Percentiles rank a stretch among this genome's conserved stretches.
These are phyloP conservation scores for Candida manassasensis DNA, from an alignment of 805 yeast genomes.

Conservation along the genomic window DNA sequence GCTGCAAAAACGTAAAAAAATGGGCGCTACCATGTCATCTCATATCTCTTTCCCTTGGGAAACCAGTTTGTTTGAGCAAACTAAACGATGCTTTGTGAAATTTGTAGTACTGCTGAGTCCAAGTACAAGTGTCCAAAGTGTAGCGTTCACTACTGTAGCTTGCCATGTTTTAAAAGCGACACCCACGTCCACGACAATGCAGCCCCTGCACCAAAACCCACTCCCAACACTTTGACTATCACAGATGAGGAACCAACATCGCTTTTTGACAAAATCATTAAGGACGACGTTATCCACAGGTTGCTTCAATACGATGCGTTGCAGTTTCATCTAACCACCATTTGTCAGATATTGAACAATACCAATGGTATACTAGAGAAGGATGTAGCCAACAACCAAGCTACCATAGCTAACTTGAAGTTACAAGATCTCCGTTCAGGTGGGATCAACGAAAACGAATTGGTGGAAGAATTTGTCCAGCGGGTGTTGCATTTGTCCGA, in stretches of 20 bases:
- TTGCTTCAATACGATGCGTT: conserved; percentile 51
- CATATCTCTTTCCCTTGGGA: no score
- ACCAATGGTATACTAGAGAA: conserved; percentile 43
- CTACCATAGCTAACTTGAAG: conserved; percentile 57
- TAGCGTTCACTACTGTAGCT: conserved; percentile 45
- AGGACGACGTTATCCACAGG: conserved; percentile 41
- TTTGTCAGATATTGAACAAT: conserved; percentile 47
- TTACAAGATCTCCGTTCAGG: conserved; percentile 56
- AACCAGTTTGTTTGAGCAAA: no score
- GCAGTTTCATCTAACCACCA: conserved; percentile 48
- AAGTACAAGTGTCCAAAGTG: conserved; percentile 61
- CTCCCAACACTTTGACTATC: not conserved
- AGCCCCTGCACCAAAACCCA: not conserved
- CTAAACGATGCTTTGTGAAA: conserved; percentile 30
- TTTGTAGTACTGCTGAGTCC: conserved; percentile 33
- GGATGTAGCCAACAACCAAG: conserved; percentile 47
- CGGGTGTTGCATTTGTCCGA: conserved; percentile 24
- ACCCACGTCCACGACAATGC: conserved; percentile 26
- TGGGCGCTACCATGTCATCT: no score
- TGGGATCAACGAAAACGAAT: conserved; percentile 61
- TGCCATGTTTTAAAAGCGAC: conserved; percentile 54
- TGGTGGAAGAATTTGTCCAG: conserved; percentile 65
- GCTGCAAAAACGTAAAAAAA: no score
- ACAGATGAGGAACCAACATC: no score
- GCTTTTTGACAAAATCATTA: conserved; percentile 24